Evolutionary conservation across 495 filamentous ascomycete species (phyloP).

Genomic region (Talaromyces liani): DNA sequence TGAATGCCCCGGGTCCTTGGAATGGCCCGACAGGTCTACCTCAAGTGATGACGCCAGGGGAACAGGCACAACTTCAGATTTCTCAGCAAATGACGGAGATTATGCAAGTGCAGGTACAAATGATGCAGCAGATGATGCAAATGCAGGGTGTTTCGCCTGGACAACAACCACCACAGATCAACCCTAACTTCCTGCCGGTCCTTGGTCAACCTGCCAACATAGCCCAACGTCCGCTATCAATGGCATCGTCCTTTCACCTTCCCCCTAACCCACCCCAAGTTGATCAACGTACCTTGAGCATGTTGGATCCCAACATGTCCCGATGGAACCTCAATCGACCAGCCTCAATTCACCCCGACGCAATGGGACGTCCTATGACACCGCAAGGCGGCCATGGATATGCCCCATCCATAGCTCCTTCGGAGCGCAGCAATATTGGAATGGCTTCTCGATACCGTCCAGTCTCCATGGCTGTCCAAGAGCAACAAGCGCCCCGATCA

Average conservation of each 20-base stretch:
- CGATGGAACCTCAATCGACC: conserved; percentile 34
- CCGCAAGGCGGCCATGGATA: conserved; percentile 39
- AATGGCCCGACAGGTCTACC: conserved; percentile 19
- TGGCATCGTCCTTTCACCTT: conserved; percentile 25
- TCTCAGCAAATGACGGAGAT: conserved; percentile 82
- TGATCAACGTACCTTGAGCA: conserved; percentile 64
- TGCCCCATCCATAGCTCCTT: conserved; percentile 77
- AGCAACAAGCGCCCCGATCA: conserved; percentile 30
- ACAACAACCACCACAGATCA: conserved; percentile 18
- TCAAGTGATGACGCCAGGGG: conserved; percentile 41
- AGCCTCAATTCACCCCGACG: conserved; percentile 20
- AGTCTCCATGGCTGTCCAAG: conserved; percentile 50
- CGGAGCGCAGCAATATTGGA: conserved; percentile 88
- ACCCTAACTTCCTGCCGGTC: conserved; percentile 12
- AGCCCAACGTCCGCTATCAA: conserved; percentile 35
- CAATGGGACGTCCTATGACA: conserved; percentile 22
- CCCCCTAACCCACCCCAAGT: conserved; percentile 16
- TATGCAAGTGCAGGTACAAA: conserved; percentile 93
- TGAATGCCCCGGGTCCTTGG: conserved; percentile 21
- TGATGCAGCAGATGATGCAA: conserved; percentile 70
- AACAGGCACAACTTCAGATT: conserved; percentile 76
- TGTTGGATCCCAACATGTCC: conserved; percentile 68
- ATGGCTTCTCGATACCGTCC: conserved; percentile 88
- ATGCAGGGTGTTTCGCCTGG: conserved; percentile 44
- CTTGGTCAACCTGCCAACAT: conserved; percentile 14